Conservation (phyloP, 768 basidiomycete genomes). For the Auricularia cornea region DNA sequence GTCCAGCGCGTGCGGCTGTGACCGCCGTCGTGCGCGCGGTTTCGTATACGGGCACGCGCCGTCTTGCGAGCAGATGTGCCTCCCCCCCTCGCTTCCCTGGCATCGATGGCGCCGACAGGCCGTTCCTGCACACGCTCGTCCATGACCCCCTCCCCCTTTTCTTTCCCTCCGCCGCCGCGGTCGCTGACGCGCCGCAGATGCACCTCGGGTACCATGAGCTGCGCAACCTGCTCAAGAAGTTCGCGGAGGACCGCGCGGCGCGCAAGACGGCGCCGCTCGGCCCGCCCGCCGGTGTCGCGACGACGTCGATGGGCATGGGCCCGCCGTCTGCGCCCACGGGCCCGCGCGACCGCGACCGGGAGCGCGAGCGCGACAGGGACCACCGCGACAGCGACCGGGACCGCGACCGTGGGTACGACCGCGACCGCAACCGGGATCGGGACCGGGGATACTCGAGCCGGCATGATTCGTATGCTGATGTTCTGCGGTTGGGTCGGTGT, state of each 20-base stretch:
- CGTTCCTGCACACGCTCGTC: no score
- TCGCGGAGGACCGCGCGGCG: slow-evolving; percentile 85
- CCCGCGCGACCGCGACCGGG: slow-evolving; percentile 10
- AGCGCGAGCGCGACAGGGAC: slow-evolving; percentile 13
- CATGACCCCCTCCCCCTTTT: neutral
- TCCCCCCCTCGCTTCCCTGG: no score
- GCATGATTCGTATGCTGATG: slow-evolving; percentile 1
- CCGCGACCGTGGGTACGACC: slow-evolving; percentile 39
- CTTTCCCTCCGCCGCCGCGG: neutral
- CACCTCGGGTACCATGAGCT: slow-evolving; percentile 98
- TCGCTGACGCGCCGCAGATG: slow-evolving; percentile 53
- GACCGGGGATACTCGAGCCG: slow-evolving; percentile 10
- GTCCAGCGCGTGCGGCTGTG: no score
- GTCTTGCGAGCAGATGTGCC: no score
- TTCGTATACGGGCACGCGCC: no score
- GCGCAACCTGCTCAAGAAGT: slow-evolving; percentile 85
- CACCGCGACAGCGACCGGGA: slow-evolving; percentile 37
- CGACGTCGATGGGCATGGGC: slow-evolving; percentile 27
- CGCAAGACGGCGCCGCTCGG: slow-evolving; percentile 52
- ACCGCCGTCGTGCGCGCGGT: no score
- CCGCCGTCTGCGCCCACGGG: slow-evolving; percentile 24
- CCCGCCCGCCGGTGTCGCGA: slow-evolving; percentile 12
- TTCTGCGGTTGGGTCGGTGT: slow-evolving; percentile 16
- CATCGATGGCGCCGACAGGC: no score
- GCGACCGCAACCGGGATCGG: slow-evolving; percentile 40